phyloP scores from a whole-genome alignment of 2,329 filamentous ascomycete genomes.

The Cercospora nicotianae region DNA sequence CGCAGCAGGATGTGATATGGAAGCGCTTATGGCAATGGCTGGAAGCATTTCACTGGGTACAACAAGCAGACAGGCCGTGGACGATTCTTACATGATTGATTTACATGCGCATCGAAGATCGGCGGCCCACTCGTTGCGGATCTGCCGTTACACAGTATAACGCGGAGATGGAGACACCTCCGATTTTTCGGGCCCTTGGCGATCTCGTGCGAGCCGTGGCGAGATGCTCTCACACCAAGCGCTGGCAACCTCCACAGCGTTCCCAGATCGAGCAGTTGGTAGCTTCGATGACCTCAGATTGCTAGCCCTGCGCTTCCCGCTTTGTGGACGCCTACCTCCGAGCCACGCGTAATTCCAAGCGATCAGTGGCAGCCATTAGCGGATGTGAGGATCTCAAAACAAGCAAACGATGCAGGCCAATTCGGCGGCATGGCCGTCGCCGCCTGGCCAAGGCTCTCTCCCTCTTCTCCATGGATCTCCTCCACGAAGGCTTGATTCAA shows the following conservation, averaged over 20 bases:
- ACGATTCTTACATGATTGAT: neutral
- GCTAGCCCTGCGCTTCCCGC: neutral
- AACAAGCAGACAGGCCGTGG: neutral
- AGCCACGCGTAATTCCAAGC: no score
- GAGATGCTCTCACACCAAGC: no score
- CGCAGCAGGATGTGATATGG: neutral
- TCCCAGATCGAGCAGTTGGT: neutral
- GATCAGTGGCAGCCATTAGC: neutral
- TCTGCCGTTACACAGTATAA: neutral
- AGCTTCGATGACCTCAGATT: neutral
- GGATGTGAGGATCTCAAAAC: neutral
- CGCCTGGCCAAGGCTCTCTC: neutral
- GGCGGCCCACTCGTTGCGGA: neutral
- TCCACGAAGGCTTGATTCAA: neutral
- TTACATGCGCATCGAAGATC: neutral
- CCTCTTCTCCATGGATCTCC: neutral
- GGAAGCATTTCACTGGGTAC: neutral
- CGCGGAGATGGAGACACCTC: neutral
- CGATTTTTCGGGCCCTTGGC: neutral
- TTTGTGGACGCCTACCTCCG: neutral
- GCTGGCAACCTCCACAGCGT: no score
- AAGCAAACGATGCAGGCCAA: neutral
- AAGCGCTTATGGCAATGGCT: neutral
- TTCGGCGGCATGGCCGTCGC: neutral
- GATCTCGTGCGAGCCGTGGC: neutral